These are phyloP conservation scores for Pyricularia grisea DNA, from an alignment of 2,329 filamentous ascomycete genomes.

Conservation along the genomic window DNA sequence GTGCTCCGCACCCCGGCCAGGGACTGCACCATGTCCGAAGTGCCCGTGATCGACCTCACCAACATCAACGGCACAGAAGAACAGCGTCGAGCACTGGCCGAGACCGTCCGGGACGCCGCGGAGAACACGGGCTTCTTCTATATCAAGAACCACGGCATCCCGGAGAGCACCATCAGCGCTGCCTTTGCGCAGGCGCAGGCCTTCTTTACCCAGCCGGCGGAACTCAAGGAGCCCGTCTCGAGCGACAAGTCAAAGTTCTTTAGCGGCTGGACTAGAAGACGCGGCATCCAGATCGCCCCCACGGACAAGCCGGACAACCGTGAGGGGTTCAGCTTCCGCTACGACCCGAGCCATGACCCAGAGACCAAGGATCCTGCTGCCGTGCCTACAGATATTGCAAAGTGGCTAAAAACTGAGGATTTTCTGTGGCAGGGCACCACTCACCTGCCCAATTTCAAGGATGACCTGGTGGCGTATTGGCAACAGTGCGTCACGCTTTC, in stretches of 20 bases:
- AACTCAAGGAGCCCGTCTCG: constrained; percentile 12
- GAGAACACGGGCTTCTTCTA: constrained; percentile 15
- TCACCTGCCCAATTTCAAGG: constrained; percentile 13
- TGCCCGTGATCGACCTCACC: constrained; percentile 43
- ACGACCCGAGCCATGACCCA: constrained; percentile 13
- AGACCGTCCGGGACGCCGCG: constrained; percentile 22
- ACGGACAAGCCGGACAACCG: constrained; percentile 13
- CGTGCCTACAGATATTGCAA: background rate
- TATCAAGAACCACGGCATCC: constrained; percentile 15
- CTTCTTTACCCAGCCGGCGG: constrained; percentile 14
- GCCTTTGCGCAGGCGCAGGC: constrained; percentile 7
- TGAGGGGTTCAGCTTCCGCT: constrained; percentile 16
- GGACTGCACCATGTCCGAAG: constrained; percentile 29
- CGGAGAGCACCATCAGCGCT: constrained; percentile 7
- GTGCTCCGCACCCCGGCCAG: constrained; percentile 25
- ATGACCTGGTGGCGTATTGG: constrained; percentile 15
- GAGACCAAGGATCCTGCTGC: constrained; percentile 5
- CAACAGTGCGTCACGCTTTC: constrained; percentile 12
- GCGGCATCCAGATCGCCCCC: constrained; percentile 12
- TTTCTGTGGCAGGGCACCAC: constrained; percentile 15
- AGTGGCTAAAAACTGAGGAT: constrained; percentile 10
- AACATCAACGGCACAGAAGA: constrained; percentile 21
- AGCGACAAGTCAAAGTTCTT: constrained; percentile 7
- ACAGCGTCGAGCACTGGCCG: constrained; percentile 28
- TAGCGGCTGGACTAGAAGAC: constrained; percentile 12